A percentile compares a stretch with the other conserved stretches of the same genome.
Conservation (phyloP, 768 basidiomycete genomes). For the Boletus pseudopeckii region DNA sequence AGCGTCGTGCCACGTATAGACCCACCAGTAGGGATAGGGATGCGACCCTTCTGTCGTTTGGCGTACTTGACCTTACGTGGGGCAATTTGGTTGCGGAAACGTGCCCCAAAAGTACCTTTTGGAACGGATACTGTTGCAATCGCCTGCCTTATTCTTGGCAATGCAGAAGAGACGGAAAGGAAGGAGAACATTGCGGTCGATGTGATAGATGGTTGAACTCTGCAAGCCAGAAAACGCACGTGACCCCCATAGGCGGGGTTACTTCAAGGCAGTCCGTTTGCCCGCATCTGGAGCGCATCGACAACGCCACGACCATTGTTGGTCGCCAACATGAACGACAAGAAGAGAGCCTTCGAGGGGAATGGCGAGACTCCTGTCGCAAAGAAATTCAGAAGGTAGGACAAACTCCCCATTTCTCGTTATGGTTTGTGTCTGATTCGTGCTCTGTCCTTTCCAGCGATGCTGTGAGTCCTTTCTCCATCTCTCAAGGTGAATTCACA, state of each 20-base stretch:
- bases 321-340: conserved; percentile 55
- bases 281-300: neutral
- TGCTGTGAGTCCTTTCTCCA: conserved; percentile 53
- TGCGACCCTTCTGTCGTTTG: conserved; percentile 86
- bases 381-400: conserved; percentile 69
- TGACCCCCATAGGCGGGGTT: conserved; percentile 23
- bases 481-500: conserved; percentile 70
- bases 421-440: conserved; percentile 2
- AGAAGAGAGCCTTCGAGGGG: conserved; percentile 58
- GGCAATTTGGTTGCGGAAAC: conserved; percentile 62
- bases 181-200: conserved; percentile 22
- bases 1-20: conserved; percentile 92
- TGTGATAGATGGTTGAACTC: neutral
- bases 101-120: conserved; percentile 21
- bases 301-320: conserved; percentile 3
- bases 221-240: neutral
- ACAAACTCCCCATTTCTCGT: conserved; percentile 16
- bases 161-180: conserved; percentile 12
- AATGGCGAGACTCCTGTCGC: conserved; percentile 43
- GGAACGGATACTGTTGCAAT: conserved; percentile 7
- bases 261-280: neutral
- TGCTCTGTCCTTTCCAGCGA: conserved; percentile 44
- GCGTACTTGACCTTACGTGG: conserved; percentile 80
- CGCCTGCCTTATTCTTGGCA: conserved; percentile 13
- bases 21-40: conserved; percentile 84